Percentiles rank a stretch among this genome's conserved stretches.
Evolutionary conservation across 78 protist species (phyloP).

Genomic region (Trichosphaerium sp.): DNA sequence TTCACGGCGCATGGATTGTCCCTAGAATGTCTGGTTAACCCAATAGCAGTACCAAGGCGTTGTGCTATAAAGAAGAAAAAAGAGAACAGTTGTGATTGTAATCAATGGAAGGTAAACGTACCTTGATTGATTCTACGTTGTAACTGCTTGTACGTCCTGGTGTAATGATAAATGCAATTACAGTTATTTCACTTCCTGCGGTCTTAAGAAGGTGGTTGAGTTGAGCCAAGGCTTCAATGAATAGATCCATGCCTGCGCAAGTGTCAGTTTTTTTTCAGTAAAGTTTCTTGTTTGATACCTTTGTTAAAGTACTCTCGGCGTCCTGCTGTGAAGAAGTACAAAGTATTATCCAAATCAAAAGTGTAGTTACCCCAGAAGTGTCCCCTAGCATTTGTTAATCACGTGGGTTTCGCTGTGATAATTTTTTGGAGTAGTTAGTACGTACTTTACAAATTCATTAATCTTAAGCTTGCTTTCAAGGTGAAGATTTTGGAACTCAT

Average conservation of each 20-base stretch:
- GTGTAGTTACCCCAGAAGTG: conserved; percentile 69
- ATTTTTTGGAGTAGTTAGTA: no score
- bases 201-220: conserved; percentile 41
- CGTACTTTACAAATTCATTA: no score
- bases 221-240: conserved; percentile 47
- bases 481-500: conserved; percentile 76
- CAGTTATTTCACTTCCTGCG: conserved; percentile 30
- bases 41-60: no score
- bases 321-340: conserved; percentile 76
- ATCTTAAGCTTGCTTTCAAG: conserved; percentile 39
- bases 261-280: conserved; percentile 17
- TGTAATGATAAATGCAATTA: conserved; percentile 63
- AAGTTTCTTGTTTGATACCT: conserved; percentile 65
- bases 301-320: conserved; percentile 67
- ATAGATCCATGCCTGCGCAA: conserved; percentile 20
- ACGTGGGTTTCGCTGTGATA: no score
- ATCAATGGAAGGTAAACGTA: conserved; percentile 41
- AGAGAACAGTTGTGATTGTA: no score
- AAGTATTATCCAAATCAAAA: conserved; percentile 69
- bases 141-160: conserved; percentile 45
- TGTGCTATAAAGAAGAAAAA: no score
- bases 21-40: neutral
- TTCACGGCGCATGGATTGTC: conserved; percentile 8
- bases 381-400: no score
- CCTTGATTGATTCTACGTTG: conserved; percentile 64